These are phyloP conservation scores for Alternaria viburni DNA, from an alignment of 2,329 filamentous ascomycete species.

Conservation along the genomic window DNA sequence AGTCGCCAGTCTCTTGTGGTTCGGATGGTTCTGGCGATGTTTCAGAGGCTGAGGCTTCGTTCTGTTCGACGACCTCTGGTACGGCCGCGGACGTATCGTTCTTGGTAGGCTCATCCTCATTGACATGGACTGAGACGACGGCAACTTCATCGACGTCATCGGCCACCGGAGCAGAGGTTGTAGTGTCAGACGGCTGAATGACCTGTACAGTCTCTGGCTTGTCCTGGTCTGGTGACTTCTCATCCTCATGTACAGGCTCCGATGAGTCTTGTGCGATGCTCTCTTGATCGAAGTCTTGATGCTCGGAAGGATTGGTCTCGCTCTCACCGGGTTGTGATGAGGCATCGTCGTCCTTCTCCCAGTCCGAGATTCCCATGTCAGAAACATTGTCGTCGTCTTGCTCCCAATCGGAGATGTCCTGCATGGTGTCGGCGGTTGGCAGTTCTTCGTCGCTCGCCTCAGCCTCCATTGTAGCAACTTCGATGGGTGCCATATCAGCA, in stretches of 20 bases:
- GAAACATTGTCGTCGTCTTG: not conserved
- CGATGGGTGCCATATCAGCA: not conserved
- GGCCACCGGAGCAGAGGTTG: not conserved
- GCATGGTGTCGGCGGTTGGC: not conserved
- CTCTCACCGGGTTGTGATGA: slow-evolving; percentile 1
- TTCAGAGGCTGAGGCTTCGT: not conserved
- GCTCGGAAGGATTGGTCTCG: slow-evolving; percentile 12
- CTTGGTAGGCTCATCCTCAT: not conserved
- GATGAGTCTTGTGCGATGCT: not conserved
- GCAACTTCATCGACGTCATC: not conserved
- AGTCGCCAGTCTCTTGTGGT: not conserved
- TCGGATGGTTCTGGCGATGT: not conserved
- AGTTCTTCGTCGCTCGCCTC: not conserved
- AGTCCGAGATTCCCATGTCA: not conserved
- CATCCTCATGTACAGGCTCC: not conserved
- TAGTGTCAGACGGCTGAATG: not conserved
- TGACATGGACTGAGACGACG: not conserved
- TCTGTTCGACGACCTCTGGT: not conserved
- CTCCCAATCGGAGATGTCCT: not conserved
- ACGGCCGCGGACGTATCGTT: not conserved
- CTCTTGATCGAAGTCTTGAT: not conserved
- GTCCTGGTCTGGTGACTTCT: not conserved
- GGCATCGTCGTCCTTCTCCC: slow-evolving; percentile 3
- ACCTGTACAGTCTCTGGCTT: not conserved
- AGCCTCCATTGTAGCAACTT: not conserved